Conservation (phyloP, 179 eudicot genomes). For the Gypsophila paniculata region DNA sequence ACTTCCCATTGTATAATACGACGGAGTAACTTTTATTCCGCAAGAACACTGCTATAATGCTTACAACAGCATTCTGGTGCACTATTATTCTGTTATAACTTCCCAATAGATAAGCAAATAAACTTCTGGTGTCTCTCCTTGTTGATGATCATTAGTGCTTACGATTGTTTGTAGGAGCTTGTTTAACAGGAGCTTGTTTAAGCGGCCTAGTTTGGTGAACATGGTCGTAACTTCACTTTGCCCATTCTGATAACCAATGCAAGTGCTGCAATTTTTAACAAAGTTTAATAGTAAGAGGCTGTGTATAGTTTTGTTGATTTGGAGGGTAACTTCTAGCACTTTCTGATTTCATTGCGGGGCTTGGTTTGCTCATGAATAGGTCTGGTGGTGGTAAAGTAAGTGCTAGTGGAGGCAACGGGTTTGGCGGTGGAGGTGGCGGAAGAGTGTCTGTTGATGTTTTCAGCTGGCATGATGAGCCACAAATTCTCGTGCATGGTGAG, state of each 20-base stretch:
- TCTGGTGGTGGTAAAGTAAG: constrained; percentile 67
- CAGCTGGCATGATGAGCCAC: constrained; percentile 72
- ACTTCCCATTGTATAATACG: not conserved
- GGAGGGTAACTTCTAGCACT: not conserved
- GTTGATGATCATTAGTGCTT: not conserved
- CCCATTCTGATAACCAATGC: not conserved
- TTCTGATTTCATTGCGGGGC: not conserved
- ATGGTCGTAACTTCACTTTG: not conserved
- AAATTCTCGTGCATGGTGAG: constrained; percentile 71
- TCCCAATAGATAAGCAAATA: not conserved
- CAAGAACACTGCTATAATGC: not conserved
- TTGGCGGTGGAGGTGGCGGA: constrained; percentile 99
- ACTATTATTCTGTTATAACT: not conserved
- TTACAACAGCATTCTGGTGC: not conserved
- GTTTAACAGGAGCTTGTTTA: not conserved
- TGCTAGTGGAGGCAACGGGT: constrained; percentile 94
- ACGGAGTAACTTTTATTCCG: not conserved
- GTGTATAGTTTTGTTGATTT: not conserved
- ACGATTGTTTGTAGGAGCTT: not conserved
- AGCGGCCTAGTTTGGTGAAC: not conserved
- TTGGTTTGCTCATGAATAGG: constrained; percentile 48
- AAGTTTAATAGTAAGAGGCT: not conserved
- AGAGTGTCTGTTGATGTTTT: constrained; percentile 75
- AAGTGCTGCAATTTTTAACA: not conserved
- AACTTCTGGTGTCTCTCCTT: not conserved